Percentiles rank a stretch among this genome's conserved stretches.
Evolutionary conservation across 108 stramenopile genomes (phyloP).

Genomic region (Nannochloropsis granulata): DNA sequence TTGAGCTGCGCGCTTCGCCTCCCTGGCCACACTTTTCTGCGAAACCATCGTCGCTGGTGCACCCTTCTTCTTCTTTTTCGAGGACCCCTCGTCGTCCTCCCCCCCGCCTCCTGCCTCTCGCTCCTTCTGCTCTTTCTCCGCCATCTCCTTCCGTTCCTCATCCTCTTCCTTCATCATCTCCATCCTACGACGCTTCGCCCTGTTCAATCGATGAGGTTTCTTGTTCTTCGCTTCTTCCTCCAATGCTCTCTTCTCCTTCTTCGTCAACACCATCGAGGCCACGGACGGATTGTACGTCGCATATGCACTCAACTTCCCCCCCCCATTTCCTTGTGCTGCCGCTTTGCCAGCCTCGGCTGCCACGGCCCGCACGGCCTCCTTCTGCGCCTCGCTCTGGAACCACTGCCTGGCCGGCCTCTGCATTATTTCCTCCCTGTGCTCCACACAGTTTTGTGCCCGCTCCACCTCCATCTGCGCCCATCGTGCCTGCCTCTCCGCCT

Average conservation of each 20-base stretch:
- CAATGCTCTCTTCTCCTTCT: background rate
- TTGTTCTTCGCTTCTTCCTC: constrained; percentile 22
- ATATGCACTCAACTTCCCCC: background rate
- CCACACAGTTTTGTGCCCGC: constrained; percentile 32
- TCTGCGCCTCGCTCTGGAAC: constrained; percentile 28
- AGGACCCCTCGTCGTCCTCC: background rate
- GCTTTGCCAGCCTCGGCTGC: constrained; percentile 13
- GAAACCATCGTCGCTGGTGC: background rate
- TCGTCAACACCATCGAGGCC: background rate
- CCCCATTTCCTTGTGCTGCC: constrained; percentile 4
- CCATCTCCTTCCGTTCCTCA: background rate
- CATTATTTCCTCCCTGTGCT: constrained; percentile 36
- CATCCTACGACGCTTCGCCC: constrained; percentile 40
- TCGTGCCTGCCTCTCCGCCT: constrained; percentile 25
- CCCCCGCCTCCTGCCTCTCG: too few relatives aligned
- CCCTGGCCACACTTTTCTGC: background rate
- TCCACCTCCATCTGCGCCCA: constrained; percentile 38
- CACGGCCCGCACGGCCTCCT: constrained; percentile 15
- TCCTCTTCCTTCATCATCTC: constrained; percentile 36
- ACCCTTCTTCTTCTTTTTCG: background rate
- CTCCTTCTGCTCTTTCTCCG: background rate
- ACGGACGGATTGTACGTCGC: background rate
- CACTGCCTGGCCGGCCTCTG: constrained; percentile 29
- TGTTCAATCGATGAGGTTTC: constrained; percentile 35
- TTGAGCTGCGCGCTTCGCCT: background rate